Evolutionary conservation across 495 filamentous ascomycete genomes (phyloP), one percentile per base, ranked within the genome.

Genomic region (Podospora bellae-mahoneyi): DNA sequence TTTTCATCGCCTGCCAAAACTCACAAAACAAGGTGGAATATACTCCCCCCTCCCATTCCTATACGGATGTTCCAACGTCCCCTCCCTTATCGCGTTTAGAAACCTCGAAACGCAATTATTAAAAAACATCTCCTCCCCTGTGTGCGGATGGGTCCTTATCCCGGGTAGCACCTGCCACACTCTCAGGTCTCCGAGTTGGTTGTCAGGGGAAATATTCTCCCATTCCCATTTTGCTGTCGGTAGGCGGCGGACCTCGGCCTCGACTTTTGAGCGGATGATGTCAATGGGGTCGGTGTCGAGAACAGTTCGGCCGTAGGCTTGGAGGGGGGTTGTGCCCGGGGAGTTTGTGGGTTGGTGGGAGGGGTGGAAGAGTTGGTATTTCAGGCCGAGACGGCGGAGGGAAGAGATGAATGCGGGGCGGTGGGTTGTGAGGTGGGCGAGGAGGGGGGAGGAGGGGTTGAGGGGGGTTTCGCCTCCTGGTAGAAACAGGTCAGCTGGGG

Each of bases 251-350:
- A 87, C 85, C 77, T 87, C 83, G 1, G 75, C 78, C 65, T 87
- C 84, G 30, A 85, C 80, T 71, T 85, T 86, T 1, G 68, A 54
- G 2, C 79, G 72, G 58, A 70, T 71, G 0, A 79, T 84, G 58
- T 78, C 78, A 10, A 76, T 76, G 39, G 82, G 78, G 53, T 87
- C 85, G 0, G 76, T 74, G 34, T 84, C 83, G 1, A 72, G 68
- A 23, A 86, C 78, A 15, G 84, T 75, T 56, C 83, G 83, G 0
- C 85, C 85, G 64, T 85, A 86, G 4, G 84, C 84, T 66, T 86
- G 79, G 18, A 74, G 23, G 1, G 23, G 23, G 23, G 23, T 23
- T 23, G 23, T 23, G 23, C 23, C 23, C 23, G 23, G 23, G 23
- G 23, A 23, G 23, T 23, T 23, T 23, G 23, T 23, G 23, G 23